A percentile compares a stretch with the other conserved stretches of the same genome.
Evolutionary conservation across 768 basidiomycete species (phyloP).

Genomic region (Mycena galopus): DNA sequence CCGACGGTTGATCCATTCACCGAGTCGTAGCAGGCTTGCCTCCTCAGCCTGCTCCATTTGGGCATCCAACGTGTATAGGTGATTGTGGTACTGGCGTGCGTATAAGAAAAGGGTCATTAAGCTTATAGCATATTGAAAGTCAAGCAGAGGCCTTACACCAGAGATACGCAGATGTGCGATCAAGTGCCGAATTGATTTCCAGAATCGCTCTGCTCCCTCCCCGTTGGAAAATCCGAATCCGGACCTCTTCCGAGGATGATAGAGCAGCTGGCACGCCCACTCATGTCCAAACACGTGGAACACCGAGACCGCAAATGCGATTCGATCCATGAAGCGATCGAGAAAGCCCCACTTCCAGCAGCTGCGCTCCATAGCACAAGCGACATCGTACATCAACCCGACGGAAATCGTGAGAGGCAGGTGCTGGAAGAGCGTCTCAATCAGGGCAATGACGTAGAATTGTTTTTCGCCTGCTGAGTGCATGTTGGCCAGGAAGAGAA

Average conservation of each 20-base stretch:
- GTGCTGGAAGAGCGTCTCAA: constrained; percentile 44
- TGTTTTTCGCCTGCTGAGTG: constrained; percentile 47
- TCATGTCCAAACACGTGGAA: constrained; percentile 58
- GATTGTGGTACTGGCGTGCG: constrained; percentile 7
- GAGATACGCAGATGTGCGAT: not conserved
- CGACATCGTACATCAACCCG: constrained; percentile 43
- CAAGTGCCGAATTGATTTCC: not conserved
- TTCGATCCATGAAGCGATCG: constrained; percentile 19
- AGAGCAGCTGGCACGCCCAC: too few species aligned
- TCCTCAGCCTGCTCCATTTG: constrained; percentile 43
- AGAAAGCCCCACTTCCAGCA: constrained; percentile 7
- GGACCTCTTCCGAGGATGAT: constrained; percentile 37
- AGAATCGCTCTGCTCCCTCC: constrained; percentile 39
- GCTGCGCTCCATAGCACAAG: constrained; percentile 43
- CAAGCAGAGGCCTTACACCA: not conserved
- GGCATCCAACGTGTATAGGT: constrained; percentile 33
- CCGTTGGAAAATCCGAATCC: constrained; percentile 51
- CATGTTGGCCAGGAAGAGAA: constrained; percentile 49
- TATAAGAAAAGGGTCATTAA: constrained; percentile 9
- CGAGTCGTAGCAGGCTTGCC: constrained; percentile 43
- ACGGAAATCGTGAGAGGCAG: constrained; percentile 40
- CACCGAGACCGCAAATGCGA: constrained; percentile 49
- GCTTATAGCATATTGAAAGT: not conserved
- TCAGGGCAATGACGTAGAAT: constrained; percentile 45
- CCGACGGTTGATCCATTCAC: too few species aligned